These are phyloP conservation scores for Euphorbia tirucalli DNA, from an alignment of 345 rosid genomes.

Conservation along the genomic window DNA sequence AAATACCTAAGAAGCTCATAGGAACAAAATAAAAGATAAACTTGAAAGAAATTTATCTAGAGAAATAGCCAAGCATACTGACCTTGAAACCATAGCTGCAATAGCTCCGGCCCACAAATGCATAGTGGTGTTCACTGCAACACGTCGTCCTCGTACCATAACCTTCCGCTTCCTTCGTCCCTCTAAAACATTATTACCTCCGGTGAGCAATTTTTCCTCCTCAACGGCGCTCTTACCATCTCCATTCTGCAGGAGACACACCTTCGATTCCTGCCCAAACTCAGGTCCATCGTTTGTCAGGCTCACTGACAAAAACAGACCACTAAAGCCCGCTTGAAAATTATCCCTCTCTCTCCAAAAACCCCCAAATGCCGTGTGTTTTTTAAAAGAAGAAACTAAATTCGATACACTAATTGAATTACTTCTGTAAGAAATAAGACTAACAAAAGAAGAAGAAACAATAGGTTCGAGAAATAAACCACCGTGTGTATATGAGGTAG, in stretches of 20 bases:
- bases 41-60: not conserved
- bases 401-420: slow-evolving; percentile 13
- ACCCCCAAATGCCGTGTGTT: slow-evolving; percentile 15
- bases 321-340: slow-evolving; percentile 12
- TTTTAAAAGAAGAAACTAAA: slow-evolving; percentile 17
- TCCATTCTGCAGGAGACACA: slow-evolving; percentile 28
- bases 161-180: slow-evolving; percentile 26
- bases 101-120: slow-evolving; percentile 83
- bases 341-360: slow-evolving; percentile 15
- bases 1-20: not conserved
- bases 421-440: slow-evolving; percentile 32
- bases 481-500: slow-evolving; percentile 24
- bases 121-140: slow-evolving; percentile 45
- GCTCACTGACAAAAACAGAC: slow-evolving; percentile 3
- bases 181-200: slow-evolving; percentile 7
- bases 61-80: not conserved
- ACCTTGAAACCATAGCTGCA: slow-evolving; percentile 86
- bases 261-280: slow-evolving; percentile 23
- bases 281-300: no score
- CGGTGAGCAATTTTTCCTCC: slow-evolving; percentile 10
- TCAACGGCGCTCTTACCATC: slow-evolving; percentile 13
- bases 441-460: slow-evolving; percentile 42
- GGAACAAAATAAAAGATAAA: not conserved
- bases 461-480: slow-evolving; percentile 62
- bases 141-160: slow-evolving; percentile 32